Conservation (phyloP, 305 asterid genomes). For the Fraxinus albicans region DNA sequence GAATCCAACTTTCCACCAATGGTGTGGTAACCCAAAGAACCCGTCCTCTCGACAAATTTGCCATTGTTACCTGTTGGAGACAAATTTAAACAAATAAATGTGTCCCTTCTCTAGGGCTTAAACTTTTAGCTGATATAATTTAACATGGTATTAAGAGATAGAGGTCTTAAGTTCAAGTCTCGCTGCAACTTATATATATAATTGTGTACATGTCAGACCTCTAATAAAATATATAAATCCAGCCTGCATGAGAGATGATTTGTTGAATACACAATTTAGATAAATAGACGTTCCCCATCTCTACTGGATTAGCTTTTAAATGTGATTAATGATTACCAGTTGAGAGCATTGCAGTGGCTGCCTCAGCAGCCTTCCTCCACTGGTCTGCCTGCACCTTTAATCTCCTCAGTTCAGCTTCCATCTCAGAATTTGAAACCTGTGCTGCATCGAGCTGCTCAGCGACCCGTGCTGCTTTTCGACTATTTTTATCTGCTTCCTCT, state of each 20-base stretch:
- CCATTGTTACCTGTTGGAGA: conserved; percentile 49
- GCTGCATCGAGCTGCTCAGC: conserved; percentile 73
- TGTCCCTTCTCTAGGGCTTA: neutral
- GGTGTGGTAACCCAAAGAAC: conserved; percentile 57
- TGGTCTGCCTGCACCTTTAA: conserved; percentile 88
- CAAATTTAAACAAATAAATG: neutral
- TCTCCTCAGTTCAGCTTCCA: conserved; percentile 77
- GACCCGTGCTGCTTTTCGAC: conserved; percentile 50
- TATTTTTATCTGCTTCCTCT: conserved; percentile 74
- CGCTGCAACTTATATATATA: neutral
- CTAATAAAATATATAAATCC: neutral
- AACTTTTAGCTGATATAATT: neutral
- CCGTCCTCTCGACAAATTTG: conserved; percentile 55
- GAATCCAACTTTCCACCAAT: conserved; percentile 66
- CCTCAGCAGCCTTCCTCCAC: conserved; percentile 98
- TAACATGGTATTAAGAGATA: neutral
- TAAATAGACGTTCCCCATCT: neutral
- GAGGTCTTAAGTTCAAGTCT: neutral
- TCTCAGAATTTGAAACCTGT: conserved; percentile 60
- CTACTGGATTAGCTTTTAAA: neutral
- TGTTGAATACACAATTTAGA: neutral
- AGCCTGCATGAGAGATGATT: neutral
- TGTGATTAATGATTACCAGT: conserved; percentile 26
- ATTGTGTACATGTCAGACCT: neutral
- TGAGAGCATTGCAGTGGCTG: conserved; percentile 81